phyloP scores from a whole-genome alignment of 768 basidiomycete genomes.

The Boletus reticulatus region DNA sequence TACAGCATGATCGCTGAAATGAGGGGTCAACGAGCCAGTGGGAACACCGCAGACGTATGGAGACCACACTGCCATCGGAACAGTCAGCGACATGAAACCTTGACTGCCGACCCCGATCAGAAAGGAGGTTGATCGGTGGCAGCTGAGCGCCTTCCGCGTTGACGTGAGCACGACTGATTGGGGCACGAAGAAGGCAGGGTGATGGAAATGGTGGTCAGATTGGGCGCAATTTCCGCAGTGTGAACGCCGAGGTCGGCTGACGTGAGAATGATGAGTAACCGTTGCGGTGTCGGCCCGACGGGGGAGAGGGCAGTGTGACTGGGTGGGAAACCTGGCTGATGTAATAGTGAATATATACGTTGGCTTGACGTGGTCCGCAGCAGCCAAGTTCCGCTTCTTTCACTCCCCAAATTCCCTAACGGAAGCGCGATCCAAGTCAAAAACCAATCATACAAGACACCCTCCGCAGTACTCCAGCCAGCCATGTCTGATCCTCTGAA shows the following conservation, averaged over 20 bases:
- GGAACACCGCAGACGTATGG: too few species aligned
- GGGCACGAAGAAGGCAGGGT: too few species aligned
- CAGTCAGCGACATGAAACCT: too few species aligned
- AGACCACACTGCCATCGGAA: too few species aligned
- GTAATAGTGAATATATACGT: slow-evolving; percentile 35
- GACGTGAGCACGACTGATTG: too few species aligned
- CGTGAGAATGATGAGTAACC: slow-evolving; percentile 13
- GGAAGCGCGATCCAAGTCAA: slow-evolving; percentile 16
- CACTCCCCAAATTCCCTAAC: slow-evolving; percentile 3
- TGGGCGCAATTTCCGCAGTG: slow-evolving; percentile 19
- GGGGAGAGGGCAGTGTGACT: slow-evolving; percentile 24
- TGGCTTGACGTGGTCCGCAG: slow-evolving; percentile 34
- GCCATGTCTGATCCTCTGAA: slow-evolving; percentile 32
- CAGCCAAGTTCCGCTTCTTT: slow-evolving; percentile 9
- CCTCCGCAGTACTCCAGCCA: slow-evolving; percentile 26
- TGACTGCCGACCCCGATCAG: too few species aligned
- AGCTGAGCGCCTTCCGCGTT: too few species aligned
- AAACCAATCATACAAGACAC: slow-evolving; percentile 4
- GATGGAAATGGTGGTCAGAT: not conserved
- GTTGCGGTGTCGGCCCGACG: slow-evolving; percentile 19
- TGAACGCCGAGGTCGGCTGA: slow-evolving; percentile 3
- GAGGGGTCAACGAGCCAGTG: too few species aligned
- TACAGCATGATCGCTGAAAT: too few species aligned
- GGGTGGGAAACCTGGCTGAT: slow-evolving; percentile 32
- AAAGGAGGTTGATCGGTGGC: too few species aligned